A percentile compares a stretch with the other conserved stretches of the same genome.
Evolutionary conservation across 129 eudicot genomes (phyloP).

Genomic region (Calendula officinalis): DNA sequence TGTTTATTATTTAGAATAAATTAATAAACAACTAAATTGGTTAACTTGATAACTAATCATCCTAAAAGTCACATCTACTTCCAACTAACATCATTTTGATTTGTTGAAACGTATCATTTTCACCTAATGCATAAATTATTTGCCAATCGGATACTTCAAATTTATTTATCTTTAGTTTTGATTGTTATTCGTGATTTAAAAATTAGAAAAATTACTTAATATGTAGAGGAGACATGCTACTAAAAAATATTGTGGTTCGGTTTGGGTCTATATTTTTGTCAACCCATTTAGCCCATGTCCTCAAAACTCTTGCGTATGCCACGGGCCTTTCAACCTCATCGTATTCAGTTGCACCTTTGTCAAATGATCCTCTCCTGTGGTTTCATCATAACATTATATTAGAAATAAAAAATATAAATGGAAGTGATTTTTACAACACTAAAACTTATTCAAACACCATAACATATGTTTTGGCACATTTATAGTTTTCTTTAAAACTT

Average conservation of each 20-base stretch:
- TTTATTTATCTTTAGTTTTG: background rate
- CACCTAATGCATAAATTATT: slow-evolving; percentile 25
- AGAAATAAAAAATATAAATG: background rate
- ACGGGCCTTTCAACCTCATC: slow-evolving; percentile 81
- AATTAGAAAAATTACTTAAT: slow-evolving; percentile 63
- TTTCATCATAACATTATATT: background rate
- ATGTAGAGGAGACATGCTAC: slow-evolving; percentile 98
- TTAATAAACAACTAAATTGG: background rate
- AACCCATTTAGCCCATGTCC: slow-evolving; percentile 92
- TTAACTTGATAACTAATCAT: slow-evolving; percentile 23
- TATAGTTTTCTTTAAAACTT: too few species aligned
- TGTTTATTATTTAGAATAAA: background rate
- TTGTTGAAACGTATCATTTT: slow-evolving; percentile 19
- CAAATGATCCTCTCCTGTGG: slow-evolving; percentile 81
- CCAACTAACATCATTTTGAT: slow-evolving; percentile 24
- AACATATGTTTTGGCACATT: too few species aligned
- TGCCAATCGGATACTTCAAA: background rate
- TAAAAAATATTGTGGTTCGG: slow-evolving; percentile 70
- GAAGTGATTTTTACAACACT: too few species aligned
- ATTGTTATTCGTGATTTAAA: background rate
- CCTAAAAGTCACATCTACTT: slow-evolving; percentile 25
- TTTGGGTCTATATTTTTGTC: slow-evolving; percentile 65
- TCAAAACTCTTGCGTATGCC: slow-evolving; percentile 73
- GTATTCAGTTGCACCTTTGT: slow-evolving; percentile 79
- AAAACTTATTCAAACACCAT: too few species aligned